phyloP scores from a whole-genome alignment of 805 yeast genomes.

The Maudiozyma turicensis region DNA sequence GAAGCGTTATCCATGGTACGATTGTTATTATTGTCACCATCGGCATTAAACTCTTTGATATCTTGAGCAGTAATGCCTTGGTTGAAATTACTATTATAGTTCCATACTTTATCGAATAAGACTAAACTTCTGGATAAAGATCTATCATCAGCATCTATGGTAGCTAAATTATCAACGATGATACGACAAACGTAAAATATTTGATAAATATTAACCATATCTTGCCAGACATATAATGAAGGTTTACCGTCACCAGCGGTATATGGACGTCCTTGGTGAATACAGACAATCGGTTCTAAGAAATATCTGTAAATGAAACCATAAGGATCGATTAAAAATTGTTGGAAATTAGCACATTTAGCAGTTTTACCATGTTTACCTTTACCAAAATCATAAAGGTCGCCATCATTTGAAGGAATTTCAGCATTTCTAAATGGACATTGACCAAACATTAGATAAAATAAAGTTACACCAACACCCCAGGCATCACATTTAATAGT shows the following conservation, averaged over 20 bases:
- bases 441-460: constrained; percentile 72
- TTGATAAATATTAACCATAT: constrained; percentile 7
- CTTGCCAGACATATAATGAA: constrained; percentile 12
- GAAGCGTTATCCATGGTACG: background rate
- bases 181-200: constrained; percentile 9
- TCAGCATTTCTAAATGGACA: constrained; percentile 56
- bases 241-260: constrained; percentile 6
- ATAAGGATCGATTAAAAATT: constrained; percentile 28
- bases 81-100: background rate
- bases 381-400: background rate
- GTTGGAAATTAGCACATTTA: constrained; percentile 28
- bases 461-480: constrained; percentile 75
- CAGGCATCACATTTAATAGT: constrained; percentile 76
- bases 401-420: background rate
- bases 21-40: background rate
- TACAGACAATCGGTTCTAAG: constrained; percentile 11
- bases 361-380: background rate
- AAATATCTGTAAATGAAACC: constrained; percentile 19
- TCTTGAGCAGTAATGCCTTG: background rate
- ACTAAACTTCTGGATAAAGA: constrained; percentile 6
- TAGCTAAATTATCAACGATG: constrained; percentile 9
- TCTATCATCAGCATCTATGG: constrained; percentile 8
- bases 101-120: constrained; percentile 8
- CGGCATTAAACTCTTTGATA: background rate
- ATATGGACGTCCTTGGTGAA: constrained; percentile 4